Conservation (phyloP, 2,329 filamentous ascomycete species). For the Talaromyces sp. region DNA sequence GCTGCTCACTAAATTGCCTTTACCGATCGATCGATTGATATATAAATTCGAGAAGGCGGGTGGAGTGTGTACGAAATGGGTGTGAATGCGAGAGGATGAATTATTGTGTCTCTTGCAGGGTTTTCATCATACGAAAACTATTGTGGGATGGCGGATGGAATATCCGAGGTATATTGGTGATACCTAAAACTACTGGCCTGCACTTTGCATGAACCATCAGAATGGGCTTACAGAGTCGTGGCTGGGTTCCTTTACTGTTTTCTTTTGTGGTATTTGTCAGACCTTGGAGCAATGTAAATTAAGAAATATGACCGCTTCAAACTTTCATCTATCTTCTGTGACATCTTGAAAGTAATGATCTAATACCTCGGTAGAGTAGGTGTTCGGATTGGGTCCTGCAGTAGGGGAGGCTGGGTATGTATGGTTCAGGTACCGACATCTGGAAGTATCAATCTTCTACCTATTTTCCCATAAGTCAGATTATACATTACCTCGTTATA, state of each 20-base stretch:
- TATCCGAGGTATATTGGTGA: background rate
- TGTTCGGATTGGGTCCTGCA: background rate
- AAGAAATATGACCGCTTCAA: slow-evolving; percentile 13
- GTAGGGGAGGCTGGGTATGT: background rate
- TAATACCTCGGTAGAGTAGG: background rate
- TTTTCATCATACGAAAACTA: background rate
- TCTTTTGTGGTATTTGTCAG: slow-evolving; percentile 13
- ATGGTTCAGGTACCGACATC: background rate
- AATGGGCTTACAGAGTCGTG: background rate
- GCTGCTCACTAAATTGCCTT: slow-evolving; percentile 39
- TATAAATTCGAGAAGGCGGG: background rate
- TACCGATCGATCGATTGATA: background rate
- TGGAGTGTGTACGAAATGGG: background rate
- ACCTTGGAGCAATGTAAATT: slow-evolving; percentile 17
- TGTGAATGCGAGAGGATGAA: background rate
- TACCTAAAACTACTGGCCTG: slow-evolving; percentile 6
- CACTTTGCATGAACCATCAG: background rate
- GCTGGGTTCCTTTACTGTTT: slow-evolving; percentile 5
- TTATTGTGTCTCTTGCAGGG: background rate
- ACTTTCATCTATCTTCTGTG: background rate
- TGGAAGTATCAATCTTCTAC: too few species aligned
- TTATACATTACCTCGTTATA: background rate
- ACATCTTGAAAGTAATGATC: too few species aligned
- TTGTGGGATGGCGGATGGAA: background rate
- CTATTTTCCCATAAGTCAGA: background rate